Percentiles rank a stretch among this genome's conserved stretches.
phyloP scores from a whole-genome alignment of 306 rosid species.

The Datisca glomerata region DNA sequence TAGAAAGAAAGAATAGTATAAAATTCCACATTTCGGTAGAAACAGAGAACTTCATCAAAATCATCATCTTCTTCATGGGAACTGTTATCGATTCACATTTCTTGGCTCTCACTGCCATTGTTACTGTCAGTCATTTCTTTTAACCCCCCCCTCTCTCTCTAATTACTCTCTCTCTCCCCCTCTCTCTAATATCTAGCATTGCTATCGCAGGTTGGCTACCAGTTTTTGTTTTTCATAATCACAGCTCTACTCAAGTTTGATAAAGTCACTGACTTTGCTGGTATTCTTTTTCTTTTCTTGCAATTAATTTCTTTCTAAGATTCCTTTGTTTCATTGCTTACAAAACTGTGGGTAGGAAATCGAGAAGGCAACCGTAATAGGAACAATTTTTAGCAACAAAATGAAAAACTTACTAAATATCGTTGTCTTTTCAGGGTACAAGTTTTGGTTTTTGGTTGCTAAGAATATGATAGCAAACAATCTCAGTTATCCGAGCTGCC shows the following conservation, averaged over 20 bases:
- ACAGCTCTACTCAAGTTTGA: conserved; percentile 93
- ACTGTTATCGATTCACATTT: conserved; percentile 75
- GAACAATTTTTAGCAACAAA: too few species aligned
- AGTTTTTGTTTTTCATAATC: conserved; percentile 56
- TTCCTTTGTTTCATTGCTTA: neutral
- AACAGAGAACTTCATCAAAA: neutral
- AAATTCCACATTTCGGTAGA: neutral
- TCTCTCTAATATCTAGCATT: neutral
- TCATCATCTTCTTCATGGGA: conserved; percentile 31
- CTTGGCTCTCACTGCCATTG: conserved; percentile 70
- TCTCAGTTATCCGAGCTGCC: neutral
- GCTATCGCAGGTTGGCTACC: conserved; percentile 55
- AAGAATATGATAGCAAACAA: too few species aligned
- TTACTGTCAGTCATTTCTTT: conserved; percentile 37
- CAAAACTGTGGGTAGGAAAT: neutral
- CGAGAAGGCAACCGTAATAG: neutral
- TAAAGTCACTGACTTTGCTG: conserved; percentile 94
- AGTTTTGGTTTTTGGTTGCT: too few species aligned
- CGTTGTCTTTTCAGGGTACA: too few species aligned
- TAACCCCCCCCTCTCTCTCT: conserved; percentile 1
- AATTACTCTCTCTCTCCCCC: neutral
- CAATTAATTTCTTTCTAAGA: neutral
- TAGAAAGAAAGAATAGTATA: neutral
- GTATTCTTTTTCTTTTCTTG: conserved; percentile 21
- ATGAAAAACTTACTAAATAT: too few species aligned